These are phyloP conservation scores for Setaria italica DNA, from an alignment of 202 grass and related monocot species.

Conservation along the genomic window DNA sequence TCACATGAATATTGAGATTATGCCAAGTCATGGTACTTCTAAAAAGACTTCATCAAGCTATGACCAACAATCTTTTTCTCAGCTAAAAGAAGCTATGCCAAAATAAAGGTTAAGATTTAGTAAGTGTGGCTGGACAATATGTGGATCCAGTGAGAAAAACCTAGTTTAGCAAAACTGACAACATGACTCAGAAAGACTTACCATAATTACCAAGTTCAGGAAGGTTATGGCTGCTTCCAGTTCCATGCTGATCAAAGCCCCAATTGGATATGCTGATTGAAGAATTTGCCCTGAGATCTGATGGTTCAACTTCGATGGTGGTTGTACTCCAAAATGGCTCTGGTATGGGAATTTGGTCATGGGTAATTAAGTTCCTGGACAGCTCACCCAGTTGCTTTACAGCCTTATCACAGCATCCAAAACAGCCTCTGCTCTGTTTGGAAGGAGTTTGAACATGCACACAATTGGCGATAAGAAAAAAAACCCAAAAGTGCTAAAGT, in stretches of 20 bases:
- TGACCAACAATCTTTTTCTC: not conserved
- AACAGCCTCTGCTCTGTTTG: constrained; percentile 75
- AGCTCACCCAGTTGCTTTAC: constrained; percentile 44
- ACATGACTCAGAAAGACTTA: constrained; percentile 36
- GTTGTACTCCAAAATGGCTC: constrained; percentile 59
- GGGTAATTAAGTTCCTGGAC: constrained; percentile 41
- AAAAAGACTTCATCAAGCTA: not conserved
- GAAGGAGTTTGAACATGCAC: constrained; percentile 52
- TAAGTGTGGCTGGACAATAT: not conserved
- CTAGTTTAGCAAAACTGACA: not conserved
- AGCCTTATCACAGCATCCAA: constrained; percentile 61
- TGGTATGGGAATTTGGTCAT: constrained; percentile 29
- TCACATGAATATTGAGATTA: not conserved
- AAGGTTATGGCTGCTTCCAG: constrained; percentile 40
- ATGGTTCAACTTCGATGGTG: constrained; percentile 56
- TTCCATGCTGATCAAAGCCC: constrained; percentile 42
- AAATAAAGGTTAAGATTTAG: constrained; percentile 12
- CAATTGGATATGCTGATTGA: not conserved
- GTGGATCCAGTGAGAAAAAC: not conserved
- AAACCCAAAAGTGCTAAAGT: not conserved
- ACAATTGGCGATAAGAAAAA: constrained; percentile 43
- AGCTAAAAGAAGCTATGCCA: not conserved
- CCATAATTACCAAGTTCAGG: constrained; percentile 44
- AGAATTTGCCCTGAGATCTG: constrained; percentile 42
- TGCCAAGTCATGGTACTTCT: constrained; percentile 18